These are phyloP conservation scores for Trametes coccinea DNA, from an alignment of 768 basidiomycete species.

Conservation along the genomic window DNA sequence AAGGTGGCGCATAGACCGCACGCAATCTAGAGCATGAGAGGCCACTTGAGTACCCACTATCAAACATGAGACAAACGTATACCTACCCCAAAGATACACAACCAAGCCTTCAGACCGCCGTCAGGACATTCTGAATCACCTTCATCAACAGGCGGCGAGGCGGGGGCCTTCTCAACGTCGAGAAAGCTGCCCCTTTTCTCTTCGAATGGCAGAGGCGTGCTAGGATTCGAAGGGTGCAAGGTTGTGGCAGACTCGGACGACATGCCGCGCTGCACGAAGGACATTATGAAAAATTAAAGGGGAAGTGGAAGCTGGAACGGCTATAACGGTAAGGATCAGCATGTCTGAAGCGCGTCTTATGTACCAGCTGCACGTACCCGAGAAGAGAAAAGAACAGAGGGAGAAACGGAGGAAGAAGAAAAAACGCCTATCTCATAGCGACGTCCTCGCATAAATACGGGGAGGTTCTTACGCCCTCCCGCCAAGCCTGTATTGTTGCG, in stretches of 20 bases:
- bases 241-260: background rate
- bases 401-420: background rate
- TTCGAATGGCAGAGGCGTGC: background rate
- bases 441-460: background rate
- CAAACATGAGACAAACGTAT: no score
- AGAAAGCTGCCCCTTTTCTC: background rate
- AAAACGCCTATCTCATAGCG: background rate
- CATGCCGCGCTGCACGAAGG: background rate
- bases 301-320: background rate
- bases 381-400: background rate
- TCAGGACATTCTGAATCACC: background rate
- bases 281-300: background rate
- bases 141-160: background rate
- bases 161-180: background rate
- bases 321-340: no score
- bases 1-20: conserved; percentile 51
- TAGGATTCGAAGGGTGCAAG: background rate
- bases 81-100: background rate
- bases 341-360: no score
- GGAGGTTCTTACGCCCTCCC: background rate
- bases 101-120: background rate
- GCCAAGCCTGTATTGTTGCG: background rate
- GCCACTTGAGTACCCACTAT: background rate
- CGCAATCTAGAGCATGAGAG: conserved; percentile 1
- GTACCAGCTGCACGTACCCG: background rate